Evolutionary conservation across 331 rosid species (phyloP).

Genomic region (Pyrus hybrid): DNA sequence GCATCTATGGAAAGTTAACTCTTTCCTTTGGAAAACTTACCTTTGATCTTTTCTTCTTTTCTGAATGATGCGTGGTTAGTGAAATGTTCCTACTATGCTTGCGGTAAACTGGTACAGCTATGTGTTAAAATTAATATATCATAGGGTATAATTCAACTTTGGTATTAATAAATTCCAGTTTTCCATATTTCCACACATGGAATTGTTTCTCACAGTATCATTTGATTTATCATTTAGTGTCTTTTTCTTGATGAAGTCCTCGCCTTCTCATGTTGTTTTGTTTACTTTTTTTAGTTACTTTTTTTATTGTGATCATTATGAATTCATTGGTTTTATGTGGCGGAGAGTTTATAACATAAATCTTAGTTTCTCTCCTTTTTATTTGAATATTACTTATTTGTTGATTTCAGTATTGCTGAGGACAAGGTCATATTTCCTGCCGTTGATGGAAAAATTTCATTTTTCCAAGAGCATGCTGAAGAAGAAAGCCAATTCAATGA

Average conservation of each 20-base stretch:
- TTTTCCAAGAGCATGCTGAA: slow-evolving; percentile 82
- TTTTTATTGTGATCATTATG: neutral
- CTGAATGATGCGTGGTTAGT: neutral
- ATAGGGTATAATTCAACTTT: neutral
- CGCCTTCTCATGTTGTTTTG: neutral
- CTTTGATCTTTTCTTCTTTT: neutral
- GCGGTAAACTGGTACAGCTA: neutral
- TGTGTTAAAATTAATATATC: neutral
- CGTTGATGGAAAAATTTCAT: slow-evolving; percentile 85
- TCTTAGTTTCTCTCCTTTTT: slow-evolving; percentile 2
- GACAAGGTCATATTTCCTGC: slow-evolving; percentile 98
- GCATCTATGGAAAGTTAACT: neutral
- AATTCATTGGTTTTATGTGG: neutral
- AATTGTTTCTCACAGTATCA: neutral
- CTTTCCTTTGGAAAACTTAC: neutral
- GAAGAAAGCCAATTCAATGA: slow-evolving; percentile 96
- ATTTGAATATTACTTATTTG: slow-evolving; percentile 25
- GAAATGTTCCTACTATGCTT: neutral
- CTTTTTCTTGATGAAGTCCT: neutral
- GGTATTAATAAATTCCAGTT: neutral
- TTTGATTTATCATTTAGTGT: neutral
- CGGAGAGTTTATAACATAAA: neutral
- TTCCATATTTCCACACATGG: neutral
- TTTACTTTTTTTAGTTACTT: neutral
- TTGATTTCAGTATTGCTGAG: slow-evolving; percentile 90